phyloP scores from a whole-genome alignment of 495 filamentous ascomycete species.

The Podospora pseudopauciseta region DNA sequence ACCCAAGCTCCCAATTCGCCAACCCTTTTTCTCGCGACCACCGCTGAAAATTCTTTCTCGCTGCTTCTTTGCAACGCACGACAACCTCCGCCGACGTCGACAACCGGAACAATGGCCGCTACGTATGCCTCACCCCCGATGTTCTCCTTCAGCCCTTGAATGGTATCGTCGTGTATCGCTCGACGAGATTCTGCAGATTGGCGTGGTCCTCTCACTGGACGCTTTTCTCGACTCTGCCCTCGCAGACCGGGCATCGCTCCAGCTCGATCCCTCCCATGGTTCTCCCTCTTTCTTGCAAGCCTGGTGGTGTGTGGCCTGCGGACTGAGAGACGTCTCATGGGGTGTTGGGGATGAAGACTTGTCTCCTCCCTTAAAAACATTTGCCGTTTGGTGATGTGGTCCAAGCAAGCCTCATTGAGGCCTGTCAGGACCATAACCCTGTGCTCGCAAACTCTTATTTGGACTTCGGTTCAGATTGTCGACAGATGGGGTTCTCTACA shows the following conservation, averaged over 20 bases:
- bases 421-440: not conserved
- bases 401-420: constrained; percentile 10
- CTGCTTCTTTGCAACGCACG: constrained; percentile 14
- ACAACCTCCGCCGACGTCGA: constrained; percentile 29
- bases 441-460: not conserved
- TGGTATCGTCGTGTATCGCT: constrained; percentile 53
- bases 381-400: constrained; percentile 54
- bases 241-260: constrained; percentile 44
- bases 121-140: constrained; percentile 59
- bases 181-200: constrained; percentile 55
- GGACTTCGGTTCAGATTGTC: not conserved
- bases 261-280: constrained; percentile 75
- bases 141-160: constrained; percentile 42
- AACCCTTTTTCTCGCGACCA: constrained; percentile 18
- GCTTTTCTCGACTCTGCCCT: constrained; percentile 34
- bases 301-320: constrained; percentile 39
- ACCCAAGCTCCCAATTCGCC: constrained; percentile 20
- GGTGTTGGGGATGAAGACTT: constrained; percentile 77
- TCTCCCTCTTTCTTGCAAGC: constrained; percentile 52
- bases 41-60: constrained; percentile 21
- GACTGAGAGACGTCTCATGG: constrained; percentile 53
- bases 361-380: constrained; percentile 78
- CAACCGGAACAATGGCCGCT: constrained; percentile 52
- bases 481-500: not conserved
- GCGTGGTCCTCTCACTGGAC: constrained; percentile 77